Conservation (phyloP, 176 grass and related monocot species). For the Oryza glaberrima region DNA sequence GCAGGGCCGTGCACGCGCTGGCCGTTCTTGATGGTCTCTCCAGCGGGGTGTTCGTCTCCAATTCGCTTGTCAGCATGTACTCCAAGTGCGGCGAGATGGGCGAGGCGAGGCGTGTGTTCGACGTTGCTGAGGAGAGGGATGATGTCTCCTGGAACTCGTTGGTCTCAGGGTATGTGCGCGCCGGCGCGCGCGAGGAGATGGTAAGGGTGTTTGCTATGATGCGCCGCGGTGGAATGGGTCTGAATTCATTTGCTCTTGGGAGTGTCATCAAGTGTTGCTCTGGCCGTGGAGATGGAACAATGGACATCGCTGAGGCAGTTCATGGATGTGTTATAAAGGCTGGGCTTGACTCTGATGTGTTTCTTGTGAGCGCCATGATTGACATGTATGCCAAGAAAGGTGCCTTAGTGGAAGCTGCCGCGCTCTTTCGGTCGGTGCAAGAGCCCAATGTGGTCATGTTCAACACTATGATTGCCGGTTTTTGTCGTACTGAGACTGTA, state of each 20-base stretch:
- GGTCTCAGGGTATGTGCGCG: slow-evolving; percentile 50
- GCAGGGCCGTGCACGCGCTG: slow-evolving; percentile 62
- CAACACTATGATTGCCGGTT: slow-evolving; percentile 74
- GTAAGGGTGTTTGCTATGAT: slow-evolving; percentile 54
- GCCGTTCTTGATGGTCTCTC: slow-evolving; percentile 38
- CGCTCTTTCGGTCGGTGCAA: slow-evolving; percentile 51
- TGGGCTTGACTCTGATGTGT: slow-evolving; percentile 54
- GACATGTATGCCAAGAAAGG: slow-evolving; percentile 68
- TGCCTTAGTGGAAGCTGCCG: slow-evolving; percentile 43
- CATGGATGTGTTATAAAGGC: slow-evolving; percentile 71
- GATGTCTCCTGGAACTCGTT: slow-evolving; percentile 78
- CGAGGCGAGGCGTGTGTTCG: slow-evolving; percentile 51
- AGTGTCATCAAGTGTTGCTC: slow-evolving; percentile 68
- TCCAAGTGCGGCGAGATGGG: slow-evolving; percentile 54
- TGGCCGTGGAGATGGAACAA: not conserved
- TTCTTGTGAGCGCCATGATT: slow-evolving; percentile 59
- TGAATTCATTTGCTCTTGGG: slow-evolving; percentile 77
- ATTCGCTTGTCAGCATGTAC: slow-evolving; percentile 74
- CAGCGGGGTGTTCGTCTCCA: slow-evolving; percentile 46
- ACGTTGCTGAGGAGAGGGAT: slow-evolving; percentile 36
- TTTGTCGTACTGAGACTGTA: slow-evolving; percentile 45
- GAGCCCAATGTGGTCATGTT: slow-evolving; percentile 75
- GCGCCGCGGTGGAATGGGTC: slow-evolving; percentile 31
- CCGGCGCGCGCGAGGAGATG: slow-evolving; percentile 27
- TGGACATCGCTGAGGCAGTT: slow-evolving; percentile 44